Conservation (phyloP, 768 basidiomycete genomes). For the Lyophyllum semitale region DNA sequence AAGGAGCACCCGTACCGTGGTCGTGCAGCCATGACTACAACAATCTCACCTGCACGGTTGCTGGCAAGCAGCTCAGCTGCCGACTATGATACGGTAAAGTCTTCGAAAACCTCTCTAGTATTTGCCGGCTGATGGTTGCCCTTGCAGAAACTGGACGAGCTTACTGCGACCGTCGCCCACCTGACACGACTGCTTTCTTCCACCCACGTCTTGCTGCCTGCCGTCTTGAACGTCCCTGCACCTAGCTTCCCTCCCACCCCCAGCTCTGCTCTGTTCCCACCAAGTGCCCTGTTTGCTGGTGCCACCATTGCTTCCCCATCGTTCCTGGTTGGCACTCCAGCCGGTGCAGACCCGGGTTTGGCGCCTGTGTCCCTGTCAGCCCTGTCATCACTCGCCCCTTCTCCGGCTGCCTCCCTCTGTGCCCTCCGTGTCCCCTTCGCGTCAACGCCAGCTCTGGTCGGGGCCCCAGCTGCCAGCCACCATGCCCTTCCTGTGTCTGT, state of each 20-base stretch:
- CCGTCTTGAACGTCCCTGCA: no score
- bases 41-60: no score
- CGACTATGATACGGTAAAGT: not conserved
- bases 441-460: no score
- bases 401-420: not conserved
- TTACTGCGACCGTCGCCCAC: not conserved
- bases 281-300: not conserved
- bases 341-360: no score
- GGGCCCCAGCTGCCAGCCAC: not conserved
- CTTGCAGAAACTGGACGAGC: not conserved
- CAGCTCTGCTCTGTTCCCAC: not conserved
- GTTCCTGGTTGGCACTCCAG: not conserved
- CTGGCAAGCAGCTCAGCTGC: not conserved
- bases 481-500: not conserved
- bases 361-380: not conserved
- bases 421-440: no score
- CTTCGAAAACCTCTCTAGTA: not conserved
- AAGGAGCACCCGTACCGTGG: not conserved
- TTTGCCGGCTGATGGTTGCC: not conserved
- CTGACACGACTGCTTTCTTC: not conserved
- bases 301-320: not conserved
- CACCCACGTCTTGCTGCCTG: no score
- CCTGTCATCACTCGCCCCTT: not conserved
- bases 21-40: not conserved
- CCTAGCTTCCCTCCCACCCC: no score